Conservation (phyloP, 2,329 filamentous ascomycete genomes). For the Alternaria burnsii region DNA sequence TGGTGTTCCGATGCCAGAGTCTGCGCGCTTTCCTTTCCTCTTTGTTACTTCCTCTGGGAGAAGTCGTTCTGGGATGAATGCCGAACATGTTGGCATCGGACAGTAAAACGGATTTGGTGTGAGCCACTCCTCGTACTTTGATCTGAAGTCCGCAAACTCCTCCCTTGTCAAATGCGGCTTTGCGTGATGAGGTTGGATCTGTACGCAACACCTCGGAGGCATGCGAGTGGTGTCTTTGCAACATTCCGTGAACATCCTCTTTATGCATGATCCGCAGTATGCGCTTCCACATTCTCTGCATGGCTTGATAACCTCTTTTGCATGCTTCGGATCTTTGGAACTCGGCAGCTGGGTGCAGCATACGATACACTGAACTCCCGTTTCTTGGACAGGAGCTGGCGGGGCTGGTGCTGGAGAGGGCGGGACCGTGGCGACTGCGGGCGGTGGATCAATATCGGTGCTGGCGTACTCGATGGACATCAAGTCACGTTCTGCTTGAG, state of each 20-base stretch:
- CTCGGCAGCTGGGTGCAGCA: slow-evolving; percentile 27
- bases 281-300: slow-evolving; percentile 42
- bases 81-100: slow-evolving; percentile 58
- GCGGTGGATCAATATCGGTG: background rate
- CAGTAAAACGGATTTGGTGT: slow-evolving; percentile 60
- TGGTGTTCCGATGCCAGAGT: slow-evolving; percentile 40
- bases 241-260: slow-evolving; percentile 53
- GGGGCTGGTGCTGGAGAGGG: background rate
- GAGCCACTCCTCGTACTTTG: slow-evolving; percentile 59
- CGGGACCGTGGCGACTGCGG: background rate
- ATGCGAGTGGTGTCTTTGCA: slow-evolving; percentile 52
- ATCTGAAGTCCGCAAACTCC: slow-evolving; percentile 50
- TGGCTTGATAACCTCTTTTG: slow-evolving; percentile 30
- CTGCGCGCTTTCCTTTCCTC: slow-evolving; percentile 31
- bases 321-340: slow-evolving; percentile 12
- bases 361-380: slow-evolving; percentile 30
- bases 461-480: slow-evolving; percentile 18
- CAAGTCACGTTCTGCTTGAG: slow-evolving; percentile 14
- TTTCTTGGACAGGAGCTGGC: slow-evolving; percentile 1
- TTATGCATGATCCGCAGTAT: slow-evolving; percentile 52
- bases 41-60: slow-evolving; percentile 20
- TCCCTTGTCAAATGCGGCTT: slow-evolving; percentile 46
- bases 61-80: slow-evolving; percentile 54
- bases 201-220: slow-evolving; percentile 58
- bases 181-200: slow-evolving; percentile 55